Evolutionary conservation across 345 rosid species (phyloP).

Genomic region (Pistacia vera): DNA sequence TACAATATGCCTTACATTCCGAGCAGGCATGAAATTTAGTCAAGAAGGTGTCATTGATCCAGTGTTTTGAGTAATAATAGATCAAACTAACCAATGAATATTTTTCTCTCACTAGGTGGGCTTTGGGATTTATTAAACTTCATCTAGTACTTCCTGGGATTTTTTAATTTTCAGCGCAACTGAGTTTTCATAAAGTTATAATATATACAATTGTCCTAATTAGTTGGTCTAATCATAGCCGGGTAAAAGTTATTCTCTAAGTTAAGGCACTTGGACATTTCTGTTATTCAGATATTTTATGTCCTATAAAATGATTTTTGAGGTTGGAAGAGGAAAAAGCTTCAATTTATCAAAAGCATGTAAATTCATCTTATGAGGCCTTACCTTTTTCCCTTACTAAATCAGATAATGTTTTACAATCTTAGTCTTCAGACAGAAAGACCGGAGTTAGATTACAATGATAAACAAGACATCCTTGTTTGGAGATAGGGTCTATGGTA

Average conservation of each 20-base stretch:
- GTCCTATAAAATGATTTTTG: not conserved
- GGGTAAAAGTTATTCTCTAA: not conserved
- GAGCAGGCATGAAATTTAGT: not conserved
- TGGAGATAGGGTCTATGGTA: not conserved
- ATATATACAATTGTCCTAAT: not conserved
- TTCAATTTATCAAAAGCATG: not conserved
- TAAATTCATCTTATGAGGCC: not conserved
- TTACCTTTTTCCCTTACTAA: not conserved
- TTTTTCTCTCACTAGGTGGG: not conserved
- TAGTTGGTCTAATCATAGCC: not conserved
- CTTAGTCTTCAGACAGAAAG: not conserved
- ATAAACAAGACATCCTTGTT: not conserved
- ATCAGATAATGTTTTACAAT: not conserved
- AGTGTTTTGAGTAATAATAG: not conserved
- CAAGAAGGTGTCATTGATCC: not conserved
- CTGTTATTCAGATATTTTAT: not conserved
- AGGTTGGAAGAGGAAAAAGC: not conserved
- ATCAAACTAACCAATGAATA: not conserved
- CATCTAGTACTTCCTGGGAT: too few relatives aligned
- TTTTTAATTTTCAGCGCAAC: not conserved
- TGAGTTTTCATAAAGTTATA: not conserved
- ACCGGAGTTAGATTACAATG: not conserved
- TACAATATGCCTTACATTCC: not conserved
- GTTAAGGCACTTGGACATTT: not conserved
- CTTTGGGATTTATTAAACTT: not conserved